A percentile compares a stretch with the other conserved stretches of the same genome.
phyloP scores from a whole-genome alignment of 441 rosid species.

The Erysimum cheiri region DNA sequence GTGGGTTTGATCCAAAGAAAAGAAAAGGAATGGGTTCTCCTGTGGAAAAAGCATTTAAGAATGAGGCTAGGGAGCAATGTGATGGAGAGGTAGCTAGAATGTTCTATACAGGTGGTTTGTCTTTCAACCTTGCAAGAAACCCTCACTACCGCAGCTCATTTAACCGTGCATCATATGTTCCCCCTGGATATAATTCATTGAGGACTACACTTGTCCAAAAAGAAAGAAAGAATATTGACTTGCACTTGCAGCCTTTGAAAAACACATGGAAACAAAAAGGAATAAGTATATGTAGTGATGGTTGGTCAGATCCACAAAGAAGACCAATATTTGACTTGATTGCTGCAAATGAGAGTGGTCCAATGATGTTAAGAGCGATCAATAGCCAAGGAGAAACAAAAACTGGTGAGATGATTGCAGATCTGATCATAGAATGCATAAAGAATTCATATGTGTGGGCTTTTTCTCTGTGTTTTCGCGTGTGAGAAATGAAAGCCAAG shows the following conservation, averaged over 20 bases:
- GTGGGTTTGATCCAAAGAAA: constrained; percentile 5
- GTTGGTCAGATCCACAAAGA: constrained; percentile 4
- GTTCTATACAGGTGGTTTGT: neutral
- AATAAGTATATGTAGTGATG: constrained; percentile 21
- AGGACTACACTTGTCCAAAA: neutral
- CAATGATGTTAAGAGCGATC: constrained; percentile 2
- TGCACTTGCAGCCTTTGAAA: constrained; percentile 15
- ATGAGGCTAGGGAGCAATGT: constrained; percentile 8
- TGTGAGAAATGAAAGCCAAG: too few relatives aligned
- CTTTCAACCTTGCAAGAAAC: constrained; percentile 4
- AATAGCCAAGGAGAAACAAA: neutral
- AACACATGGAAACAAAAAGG: constrained; percentile 12
- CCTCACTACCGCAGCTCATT: neutral
- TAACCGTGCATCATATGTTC: neutral
- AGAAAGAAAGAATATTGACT: neutral
- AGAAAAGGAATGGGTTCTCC: neutral
- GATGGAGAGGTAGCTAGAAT: constrained; percentile 13
- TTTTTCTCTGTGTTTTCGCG: too few relatives aligned
- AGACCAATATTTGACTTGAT: neutral
- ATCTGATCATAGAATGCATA: constrained; percentile 1
- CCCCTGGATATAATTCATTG: neutral
- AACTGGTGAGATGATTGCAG: constrained; percentile 2
- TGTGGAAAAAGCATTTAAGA: neutral
- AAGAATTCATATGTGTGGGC: neutral
- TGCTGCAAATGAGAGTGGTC: constrained; percentile 22